These are phyloP conservation scores for Dendrocalamus latiflorus DNA, from an alignment of 202 grass and related monocot genomes.

Conservation along the genomic window DNA sequence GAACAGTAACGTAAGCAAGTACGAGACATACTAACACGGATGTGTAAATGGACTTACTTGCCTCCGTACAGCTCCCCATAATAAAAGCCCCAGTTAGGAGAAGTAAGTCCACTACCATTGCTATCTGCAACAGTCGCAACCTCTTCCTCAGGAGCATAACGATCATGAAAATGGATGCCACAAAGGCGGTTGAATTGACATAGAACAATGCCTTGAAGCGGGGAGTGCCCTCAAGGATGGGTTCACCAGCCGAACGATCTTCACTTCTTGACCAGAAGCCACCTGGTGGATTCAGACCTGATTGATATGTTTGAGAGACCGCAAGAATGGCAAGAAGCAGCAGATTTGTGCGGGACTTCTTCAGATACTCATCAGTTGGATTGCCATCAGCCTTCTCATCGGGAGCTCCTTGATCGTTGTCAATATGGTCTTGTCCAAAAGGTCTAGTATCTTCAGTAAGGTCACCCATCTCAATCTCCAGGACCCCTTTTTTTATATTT, in stretches of 20 bases:
- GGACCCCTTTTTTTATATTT: background rate
- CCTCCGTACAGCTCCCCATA: constrained; percentile 38
- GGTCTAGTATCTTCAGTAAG: no score
- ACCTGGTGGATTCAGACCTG: constrained; percentile 48
- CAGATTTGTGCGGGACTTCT: constrained; percentile 23
- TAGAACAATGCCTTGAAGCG: constrained; percentile 53
- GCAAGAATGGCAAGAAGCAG: constrained; percentile 43
- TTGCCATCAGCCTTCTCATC: background rate
- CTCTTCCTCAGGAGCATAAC: constrained; percentile 40
- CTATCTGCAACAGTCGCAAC: constrained; percentile 31
- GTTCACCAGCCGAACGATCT: constrained; percentile 29
- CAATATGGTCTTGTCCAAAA: background rate
- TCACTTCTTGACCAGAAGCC: constrained; percentile 30
- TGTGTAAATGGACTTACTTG: constrained; percentile 18
- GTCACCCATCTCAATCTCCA: background rate
- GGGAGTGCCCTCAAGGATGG: constrained; percentile 43
- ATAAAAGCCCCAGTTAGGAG: constrained; percentile 44
- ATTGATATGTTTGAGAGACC: constrained; percentile 41
- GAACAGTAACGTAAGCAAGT: constrained; percentile 35
- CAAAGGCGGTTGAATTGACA: constrained; percentile 47
- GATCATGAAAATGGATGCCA: constrained; percentile 50
- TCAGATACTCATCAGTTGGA: background rate
- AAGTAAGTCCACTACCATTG: constrained; percentile 51
- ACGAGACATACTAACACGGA: constrained; percentile 27
- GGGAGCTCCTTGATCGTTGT: background rate